Base-by-base conservation (phyloP, 441 rosid species). In the Lepidium campestre region DNA sequence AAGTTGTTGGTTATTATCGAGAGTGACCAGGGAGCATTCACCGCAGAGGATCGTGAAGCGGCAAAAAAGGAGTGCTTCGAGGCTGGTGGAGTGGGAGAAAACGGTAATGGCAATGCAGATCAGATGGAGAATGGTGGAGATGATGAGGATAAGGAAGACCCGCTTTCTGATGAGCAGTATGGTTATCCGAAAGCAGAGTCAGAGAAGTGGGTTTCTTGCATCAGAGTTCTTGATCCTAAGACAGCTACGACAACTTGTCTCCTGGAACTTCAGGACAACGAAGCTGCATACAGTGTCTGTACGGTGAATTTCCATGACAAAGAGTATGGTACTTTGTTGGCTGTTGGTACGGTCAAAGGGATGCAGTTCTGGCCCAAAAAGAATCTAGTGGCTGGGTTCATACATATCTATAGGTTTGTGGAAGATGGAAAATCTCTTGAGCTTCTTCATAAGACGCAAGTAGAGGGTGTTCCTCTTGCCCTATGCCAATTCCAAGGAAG, bases 111-210 rank as follows among this genome's bases (percentile, higher is more conserved):
- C 50, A 76, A 61, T 41, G 71, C 76, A 40, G 91, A 80, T 27
- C 88, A 78, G 76, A 74, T 74, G 78, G 97, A 91, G 82, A 89
- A 87, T 83, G 97, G 98, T 64, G 88, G 64, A 23, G 99, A 90
- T 64, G 97, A 90, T 70, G 88, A 87, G 47, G 86, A 83, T 41
- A 91, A 82, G 74, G 91, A 87, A 50, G 97, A 93, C 73, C 86
- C 88, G n/a, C 83, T 85, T 19, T 86, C 88, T 37, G 97, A 93
- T 81, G 97, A 91, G 88, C 97, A 93, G 75, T 91, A 80, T 65
- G 99, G 99, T 71, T 93, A 93, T 72, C 99, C 99, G 22, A 93
- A 93, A 83, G 80, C 96, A 2, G 99, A 84, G 79, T 83, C 96
- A 7, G 95, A 82, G 13, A 86, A 81, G 77, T 93, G 99, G 96